Evolutionary conservation across 129 eudicot species (phyloP).

Genomic region (Ambrosia trifida): DNA sequence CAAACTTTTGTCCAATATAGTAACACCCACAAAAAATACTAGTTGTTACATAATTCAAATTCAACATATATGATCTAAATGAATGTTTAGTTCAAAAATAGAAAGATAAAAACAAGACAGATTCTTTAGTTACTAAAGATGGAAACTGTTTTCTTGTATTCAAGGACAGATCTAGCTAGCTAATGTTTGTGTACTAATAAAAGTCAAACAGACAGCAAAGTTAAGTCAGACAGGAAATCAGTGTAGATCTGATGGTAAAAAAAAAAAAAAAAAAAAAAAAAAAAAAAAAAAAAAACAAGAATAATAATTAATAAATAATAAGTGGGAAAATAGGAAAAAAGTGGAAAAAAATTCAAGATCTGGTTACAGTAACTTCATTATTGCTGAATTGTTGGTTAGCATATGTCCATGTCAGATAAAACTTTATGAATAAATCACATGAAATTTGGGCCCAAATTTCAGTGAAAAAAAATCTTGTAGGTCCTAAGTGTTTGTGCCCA

Average conservation of each 20-base stretch:
- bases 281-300: too few relatives aligned
- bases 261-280: too few relatives aligned
- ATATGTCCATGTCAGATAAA: slow-evolving; percentile 32
- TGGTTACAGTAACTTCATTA: slow-evolving; percentile 39
- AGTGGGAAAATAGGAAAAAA: slow-evolving; percentile 10
- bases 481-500: slow-evolving; percentile 45
- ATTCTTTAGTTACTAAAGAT: slow-evolving; percentile 26
- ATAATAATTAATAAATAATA: background rate
- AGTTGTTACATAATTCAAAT: slow-evolving; percentile 3
- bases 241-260: slow-evolving; percentile 49
- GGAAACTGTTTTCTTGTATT: slow-evolving; percentile 28
- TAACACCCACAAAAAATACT: slow-evolving; percentile 16
- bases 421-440: slow-evolving; percentile 53
- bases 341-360: slow-evolving; percentile 35
- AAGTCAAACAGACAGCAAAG: slow-evolving; percentile 10
- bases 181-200: slow-evolving; percentile 10
- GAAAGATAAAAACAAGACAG: slow-evolving; percentile 23
- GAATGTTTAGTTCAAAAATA: slow-evolving; percentile 2
- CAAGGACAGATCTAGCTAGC: slow-evolving; percentile 38
- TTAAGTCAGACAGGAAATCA: slow-evolving; percentile 10
- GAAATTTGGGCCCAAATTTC: slow-evolving; percentile 49
- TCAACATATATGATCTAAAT: slow-evolving; percentile 16
- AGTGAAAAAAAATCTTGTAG: slow-evolving; percentile 35
- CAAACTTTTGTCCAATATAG: slow-evolving; percentile 20
- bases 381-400: slow-evolving; percentile 25